These are phyloP conservation scores for Parasarocladium wereldwijsianum DNA, from an alignment of 2,329 filamentous ascomycete genomes.

Conservation along the genomic window DNA sequence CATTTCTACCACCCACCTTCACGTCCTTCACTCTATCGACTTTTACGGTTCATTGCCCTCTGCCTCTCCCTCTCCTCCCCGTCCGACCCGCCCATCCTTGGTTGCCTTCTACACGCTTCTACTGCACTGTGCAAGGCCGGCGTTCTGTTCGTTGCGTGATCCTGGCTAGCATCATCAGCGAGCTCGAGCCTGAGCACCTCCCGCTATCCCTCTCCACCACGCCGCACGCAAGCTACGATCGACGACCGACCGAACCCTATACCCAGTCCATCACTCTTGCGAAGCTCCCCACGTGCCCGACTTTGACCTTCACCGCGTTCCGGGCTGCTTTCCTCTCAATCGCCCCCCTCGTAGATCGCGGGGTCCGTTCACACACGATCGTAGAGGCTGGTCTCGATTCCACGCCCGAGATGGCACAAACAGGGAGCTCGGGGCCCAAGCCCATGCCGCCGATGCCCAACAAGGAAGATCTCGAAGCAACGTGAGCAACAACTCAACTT, in stretches of 20 bases:
- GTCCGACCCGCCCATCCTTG: no score
- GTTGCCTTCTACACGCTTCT: background rate
- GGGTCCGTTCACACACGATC: constrained; percentile 2
- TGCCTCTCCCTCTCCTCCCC: background rate
- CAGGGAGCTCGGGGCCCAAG: constrained; percentile 17
- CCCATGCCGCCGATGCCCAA: constrained; percentile 45
- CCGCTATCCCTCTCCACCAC: background rate
- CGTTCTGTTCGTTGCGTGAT: no score
- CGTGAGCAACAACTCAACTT: no score
- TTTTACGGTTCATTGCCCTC: background rate
- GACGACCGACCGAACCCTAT: background rate
- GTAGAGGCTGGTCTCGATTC: background rate
- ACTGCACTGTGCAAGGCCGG: background rate
- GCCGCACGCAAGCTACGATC: background rate
- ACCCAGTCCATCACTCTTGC: background rate
- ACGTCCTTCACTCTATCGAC: background rate
- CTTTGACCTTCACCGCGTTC: background rate
- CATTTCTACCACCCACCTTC: no score
- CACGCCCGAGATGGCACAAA: constrained; percentile 16
- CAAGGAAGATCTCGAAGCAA: constrained; percentile 43
- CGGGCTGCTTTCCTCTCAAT: background rate
- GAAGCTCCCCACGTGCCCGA: background rate
- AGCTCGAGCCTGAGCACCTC: no score
- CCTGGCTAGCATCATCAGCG: no score
- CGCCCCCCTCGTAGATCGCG: constrained; percentile 4